phyloP scores from a whole-genome alignment of 1,139 yeast species.

The Torulaspora globosa region DNA sequence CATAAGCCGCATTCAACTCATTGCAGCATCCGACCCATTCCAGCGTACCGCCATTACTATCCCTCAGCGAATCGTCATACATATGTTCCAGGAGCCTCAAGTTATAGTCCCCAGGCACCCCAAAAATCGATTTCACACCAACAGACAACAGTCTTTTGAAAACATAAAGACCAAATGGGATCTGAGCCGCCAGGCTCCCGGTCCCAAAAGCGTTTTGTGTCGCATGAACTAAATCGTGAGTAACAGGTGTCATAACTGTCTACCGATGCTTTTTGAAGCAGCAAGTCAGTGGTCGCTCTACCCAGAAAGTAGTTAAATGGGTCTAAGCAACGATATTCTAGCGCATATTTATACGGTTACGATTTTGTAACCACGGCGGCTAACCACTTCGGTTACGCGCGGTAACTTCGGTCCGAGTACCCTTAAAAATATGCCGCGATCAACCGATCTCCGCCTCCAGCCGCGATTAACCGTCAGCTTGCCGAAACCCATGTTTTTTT shows the following conservation, averaged over 20 bases:
- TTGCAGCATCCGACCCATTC: conserved; percentile 53
- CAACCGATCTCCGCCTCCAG: neutral
- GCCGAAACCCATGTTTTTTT: neutral
- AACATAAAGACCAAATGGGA: conserved; percentile 38
- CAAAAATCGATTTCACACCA: conserved; percentile 39
- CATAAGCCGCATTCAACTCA: conserved; percentile 50
- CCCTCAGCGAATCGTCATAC: conserved; percentile 32
- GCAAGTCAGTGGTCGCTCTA: neutral
- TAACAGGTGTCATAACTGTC: conserved; percentile 11
- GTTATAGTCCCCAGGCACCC: conserved; percentile 60
- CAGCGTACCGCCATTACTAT: conserved; percentile 23
- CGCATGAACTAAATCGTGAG: conserved; percentile 8
- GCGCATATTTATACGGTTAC: neutral
- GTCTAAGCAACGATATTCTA: too few relatives aligned
- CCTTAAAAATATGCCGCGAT: neutral
- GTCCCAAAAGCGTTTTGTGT: conserved; percentile 1
- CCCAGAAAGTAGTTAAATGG: neutral
- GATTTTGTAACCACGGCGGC: neutral
- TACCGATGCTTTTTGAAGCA: neutral
- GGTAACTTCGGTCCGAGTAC: conserved; percentile 1
- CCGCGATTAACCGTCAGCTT: neutral
- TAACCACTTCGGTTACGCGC: conserved; percentile 3
- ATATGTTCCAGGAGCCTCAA: conserved; percentile 52
- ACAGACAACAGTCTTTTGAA: conserved; percentile 29
- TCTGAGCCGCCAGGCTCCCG: conserved; percentile 7